These are phyloP conservation scores for Sporothrix inflata DNA, from an alignment of 2,329 filamentous ascomycete genomes.

Conservation along the genomic window DNA sequence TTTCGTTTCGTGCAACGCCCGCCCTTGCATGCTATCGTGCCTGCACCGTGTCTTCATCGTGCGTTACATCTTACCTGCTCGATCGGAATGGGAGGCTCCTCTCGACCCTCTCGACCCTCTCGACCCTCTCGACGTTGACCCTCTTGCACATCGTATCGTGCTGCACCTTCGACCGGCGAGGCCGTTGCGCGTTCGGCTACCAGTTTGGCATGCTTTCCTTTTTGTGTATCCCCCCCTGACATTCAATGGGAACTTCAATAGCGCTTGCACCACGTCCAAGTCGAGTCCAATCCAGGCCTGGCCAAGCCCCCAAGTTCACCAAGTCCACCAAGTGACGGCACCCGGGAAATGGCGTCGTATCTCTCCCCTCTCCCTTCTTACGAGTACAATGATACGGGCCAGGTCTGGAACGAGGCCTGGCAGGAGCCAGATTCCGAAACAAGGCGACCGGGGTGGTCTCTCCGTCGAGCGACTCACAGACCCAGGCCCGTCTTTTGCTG, in stretches of 20 bases:
- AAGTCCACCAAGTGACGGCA: neutral
- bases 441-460: constrained; percentile 10
- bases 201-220: neutral
- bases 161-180: neutral
- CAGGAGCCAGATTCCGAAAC: constrained; percentile 24
- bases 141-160: constrained; percentile 1
- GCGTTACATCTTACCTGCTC: neutral
- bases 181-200: neutral
- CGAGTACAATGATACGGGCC: neutral
- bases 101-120: neutral
- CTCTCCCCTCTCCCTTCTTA: neutral
- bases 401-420: neutral
- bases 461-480: neutral
- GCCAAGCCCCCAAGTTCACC: neutral
- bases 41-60: neutral
- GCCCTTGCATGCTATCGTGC: neutral
- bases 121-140: neutral
- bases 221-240: neutral
- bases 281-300: neutral
- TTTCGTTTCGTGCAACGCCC: neutral
- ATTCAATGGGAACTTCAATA: neutral
- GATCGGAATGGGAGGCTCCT: neutral
- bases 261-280: neutral
- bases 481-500: neutral
- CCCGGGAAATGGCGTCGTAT: constrained; percentile 1